Base-by-base conservation (phyloP, 805 yeast species). In the Tetrapisispora pingtungensis region DNA sequence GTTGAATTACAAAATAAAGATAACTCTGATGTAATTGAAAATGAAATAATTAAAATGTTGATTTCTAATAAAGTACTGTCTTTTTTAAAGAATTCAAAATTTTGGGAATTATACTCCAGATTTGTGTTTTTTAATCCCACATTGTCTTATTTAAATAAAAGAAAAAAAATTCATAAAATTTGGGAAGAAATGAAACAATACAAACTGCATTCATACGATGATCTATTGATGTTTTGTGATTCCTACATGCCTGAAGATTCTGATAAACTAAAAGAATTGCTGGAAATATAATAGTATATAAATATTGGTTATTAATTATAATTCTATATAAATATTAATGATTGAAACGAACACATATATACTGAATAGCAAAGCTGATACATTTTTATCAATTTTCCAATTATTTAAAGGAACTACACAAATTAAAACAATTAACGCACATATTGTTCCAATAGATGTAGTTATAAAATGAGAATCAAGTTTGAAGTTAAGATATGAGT, bases 331-430 rank as follows among this genome's bases (percentile, higher is more conserved):
- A 12, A 59, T 42, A 47, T 57, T 59, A 15, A 53, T 34, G 12
- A 42, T 36, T 7, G 55, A 55, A 10, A 54, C 44, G 3, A 45
- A 13, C 13, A 43, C 36, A 45, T 61, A 61, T 12, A 56, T 46
- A 12, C 46, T 18, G 31, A 61, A 35, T 33, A 60, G 48, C 14
- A 52, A 18, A 2, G 40, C n/a, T 14, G 80, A 78, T 20, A 74
- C 62, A 20, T 55, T 56, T 40, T 63, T 58, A 48, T 70, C 69
- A 46, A 75, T 64, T 15, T 55, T 52, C 79, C 80, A 75, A 10
- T 60, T 55, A 40, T 72, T 72, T 32, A 65, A 42, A 0, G 81
- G 80, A 1, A 76, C 65, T 6, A 61, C 56, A 3, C 69, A 36
- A 15, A 68, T 49, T 46, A 72, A 67, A 14, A 70, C 58, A 1